Conservation (phyloP, 371 early-diverging fungal species). For the Mucor plumbeus region DNA sequence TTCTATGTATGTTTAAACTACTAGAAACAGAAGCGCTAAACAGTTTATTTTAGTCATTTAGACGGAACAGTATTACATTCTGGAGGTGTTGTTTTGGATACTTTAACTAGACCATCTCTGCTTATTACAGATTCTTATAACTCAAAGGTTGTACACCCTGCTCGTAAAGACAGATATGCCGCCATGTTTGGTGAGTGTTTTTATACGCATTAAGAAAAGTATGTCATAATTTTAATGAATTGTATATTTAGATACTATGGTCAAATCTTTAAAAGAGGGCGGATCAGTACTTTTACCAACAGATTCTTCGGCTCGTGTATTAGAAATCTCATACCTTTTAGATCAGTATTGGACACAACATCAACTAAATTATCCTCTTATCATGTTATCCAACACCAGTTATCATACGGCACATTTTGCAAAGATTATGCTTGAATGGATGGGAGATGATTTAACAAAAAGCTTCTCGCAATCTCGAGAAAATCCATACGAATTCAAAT, state of each 20-base stretch:
- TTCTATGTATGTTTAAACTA: background rate
- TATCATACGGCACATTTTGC: conserved; percentile 82
- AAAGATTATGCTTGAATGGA: conserved; percentile 95
- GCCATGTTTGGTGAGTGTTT: conserved; percentile 66
- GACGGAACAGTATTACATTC: conserved; percentile 79
- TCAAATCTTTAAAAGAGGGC: conserved; percentile 61
- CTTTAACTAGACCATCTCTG: conserved; percentile 81
- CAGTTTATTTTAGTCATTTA: conserved; percentile 71
- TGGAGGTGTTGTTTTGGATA: conserved; percentile 74
- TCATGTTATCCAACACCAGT: conserved; percentile 79
- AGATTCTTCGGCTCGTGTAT: conserved; percentile 86
- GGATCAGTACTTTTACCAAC: conserved; percentile 92
- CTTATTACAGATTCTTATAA: conserved; percentile 93
- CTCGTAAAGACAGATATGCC: conserved; percentile 77
- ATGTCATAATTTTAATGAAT: background rate
- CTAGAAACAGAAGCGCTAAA: background rate
- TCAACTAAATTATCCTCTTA: conserved; percentile 70
- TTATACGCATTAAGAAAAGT: background rate
- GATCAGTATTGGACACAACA: conserved; percentile 86
- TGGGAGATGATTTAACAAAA: conserved; percentile 82
- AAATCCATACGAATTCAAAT: conserved; percentile 91
- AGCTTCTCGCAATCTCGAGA: conserved; percentile 77
- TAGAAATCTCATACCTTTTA: conserved; percentile 91
- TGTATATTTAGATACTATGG: conserved; percentile 59
- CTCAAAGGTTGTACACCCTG: conserved; percentile 68